These are phyloP conservation scores for Monosiga brevicollis DNA, from an alignment of 78 protist genomes.

Conservation along the genomic window DNA sequence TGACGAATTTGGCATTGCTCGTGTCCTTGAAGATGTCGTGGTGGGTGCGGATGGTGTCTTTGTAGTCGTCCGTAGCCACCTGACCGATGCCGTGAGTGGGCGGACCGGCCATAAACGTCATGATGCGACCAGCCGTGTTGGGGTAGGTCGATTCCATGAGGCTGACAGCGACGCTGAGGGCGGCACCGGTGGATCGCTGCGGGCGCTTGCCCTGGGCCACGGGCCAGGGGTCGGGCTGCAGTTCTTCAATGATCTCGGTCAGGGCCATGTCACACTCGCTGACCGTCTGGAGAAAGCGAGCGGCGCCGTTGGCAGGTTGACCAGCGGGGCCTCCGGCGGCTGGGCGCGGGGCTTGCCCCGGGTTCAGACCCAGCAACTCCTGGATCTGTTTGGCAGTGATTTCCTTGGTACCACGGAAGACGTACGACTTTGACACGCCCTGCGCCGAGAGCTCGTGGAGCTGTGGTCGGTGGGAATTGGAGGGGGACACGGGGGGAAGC, in stretches of 20 bases:
- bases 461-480: conserved; percentile 53
- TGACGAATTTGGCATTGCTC: conserved; percentile 28
- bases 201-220: conserved; percentile 62
- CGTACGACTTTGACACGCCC: conserved; percentile 61
- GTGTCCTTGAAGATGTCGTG: conserved; percentile 68
- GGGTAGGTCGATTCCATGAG: conserved; percentile 47
- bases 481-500: background rate
- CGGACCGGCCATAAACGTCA: conserved; percentile 88
- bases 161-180: conserved; percentile 80
- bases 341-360: background rate
- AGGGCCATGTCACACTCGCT: conserved; percentile 73
- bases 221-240: conserved; percentile 89
- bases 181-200: conserved; percentile 75
- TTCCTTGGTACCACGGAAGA: conserved; percentile 78
- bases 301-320: background rate
- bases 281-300: conserved; percentile 74
- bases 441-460: conserved; percentile 74
- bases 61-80: conserved; percentile 44
- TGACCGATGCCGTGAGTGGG: conserved; percentile 88
- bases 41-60: conserved; percentile 80
- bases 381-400: conserved; percentile 25
- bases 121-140: conserved; percentile 69
- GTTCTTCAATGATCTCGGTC: conserved; percentile 75
- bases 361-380: conserved; percentile 41
- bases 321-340: background rate